Evolutionary conservation across 2,329 filamentous ascomycete genomes (phyloP), one percentile per base, ranked within the genome.

Genomic region (Fusarium sp.): DNA sequence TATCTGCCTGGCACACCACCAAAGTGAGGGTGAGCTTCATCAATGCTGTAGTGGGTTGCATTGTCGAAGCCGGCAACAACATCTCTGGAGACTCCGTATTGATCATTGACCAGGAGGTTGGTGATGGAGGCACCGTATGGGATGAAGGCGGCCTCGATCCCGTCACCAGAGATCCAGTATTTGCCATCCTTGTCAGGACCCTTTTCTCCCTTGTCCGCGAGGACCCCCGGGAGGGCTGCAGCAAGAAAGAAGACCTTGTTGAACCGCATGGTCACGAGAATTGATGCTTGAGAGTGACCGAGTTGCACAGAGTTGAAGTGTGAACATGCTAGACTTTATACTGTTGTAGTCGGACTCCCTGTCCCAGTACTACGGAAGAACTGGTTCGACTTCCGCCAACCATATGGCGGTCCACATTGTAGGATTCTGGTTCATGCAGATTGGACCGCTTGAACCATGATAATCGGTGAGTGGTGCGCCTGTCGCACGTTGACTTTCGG

Each of bases 51-150:
- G 83, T 93, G 91, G 62, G 85, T 90, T 54, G 93, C 93, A 79
- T 95, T 95, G 84, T 95, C 93, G 77, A 91, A 95, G 57, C 93
- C 93, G 56, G 89, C 88, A 1, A 95, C 90, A 59, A 95, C 85
- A 79, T 95, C 93, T 68, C 93, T 89, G 79, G 90, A 87, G 50
- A 92, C 84, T 54, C 92, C 93, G 75, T 92, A 87, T 76, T 90
- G 89, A 81, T 95, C 93, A 41, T 89, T 88, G 81, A 95, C 87
- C 81, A 93, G 87, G 62, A 95, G 85, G 79, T 95, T 92, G 67
- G 92, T 88, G 77, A 95, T 88, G 68, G 91, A 91, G 9, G 93
- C 93, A 71, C 93, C 93, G 78, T 95, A 95, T 1, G 92, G 87
- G 54, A 95, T 91, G 82, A 95, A 95, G 56, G 87, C 85, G 10